Evolutionary conservation across 176 grass and related monocot genomes (phyloP).

Genomic region (Rhynchospora tenuis): DNA sequence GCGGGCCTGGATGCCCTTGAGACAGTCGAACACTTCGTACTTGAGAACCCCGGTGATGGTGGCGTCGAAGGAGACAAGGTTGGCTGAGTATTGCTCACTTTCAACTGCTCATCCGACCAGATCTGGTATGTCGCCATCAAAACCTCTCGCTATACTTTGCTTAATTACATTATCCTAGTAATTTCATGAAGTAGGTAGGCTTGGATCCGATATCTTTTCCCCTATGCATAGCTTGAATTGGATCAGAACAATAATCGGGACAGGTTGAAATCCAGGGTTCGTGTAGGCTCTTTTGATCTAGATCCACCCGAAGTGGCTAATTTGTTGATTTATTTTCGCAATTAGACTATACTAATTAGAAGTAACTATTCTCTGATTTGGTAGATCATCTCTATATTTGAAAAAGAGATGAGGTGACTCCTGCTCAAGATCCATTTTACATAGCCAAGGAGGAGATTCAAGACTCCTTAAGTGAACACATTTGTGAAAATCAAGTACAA

Average conservation of each 20-base stretch:
- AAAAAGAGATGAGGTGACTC: constrained; percentile 49
- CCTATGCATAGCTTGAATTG: neutral
- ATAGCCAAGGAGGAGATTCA: constrained; percentile 92
- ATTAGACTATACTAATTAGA: neutral
- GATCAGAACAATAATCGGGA: neutral
- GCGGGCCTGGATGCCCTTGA: too few relatives aligned
- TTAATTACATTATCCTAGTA: neutral
- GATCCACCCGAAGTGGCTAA: neutral
- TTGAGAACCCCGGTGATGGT: too few relatives aligned
- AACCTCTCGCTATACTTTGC: neutral
- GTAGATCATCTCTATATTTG: neutral
- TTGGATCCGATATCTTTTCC: neutral
- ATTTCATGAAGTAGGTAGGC: neutral
- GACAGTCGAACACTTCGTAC: too few relatives aligned
- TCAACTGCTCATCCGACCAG: too few relatives aligned
- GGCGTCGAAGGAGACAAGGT: too few relatives aligned
- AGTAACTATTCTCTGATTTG: neutral
- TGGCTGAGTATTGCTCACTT: too few relatives aligned
- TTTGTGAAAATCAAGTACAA: neutral
- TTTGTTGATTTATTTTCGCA: neutral
- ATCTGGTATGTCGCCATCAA: neutral
- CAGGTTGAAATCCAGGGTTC: neutral
- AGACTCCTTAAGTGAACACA: constrained; percentile 55
- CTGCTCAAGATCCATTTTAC: constrained; percentile 94
- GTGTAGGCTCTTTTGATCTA: neutral